Conservation (phyloP, 371 early-diverging fungal genomes). For the Basidiobolus heterosporus region DNA sequence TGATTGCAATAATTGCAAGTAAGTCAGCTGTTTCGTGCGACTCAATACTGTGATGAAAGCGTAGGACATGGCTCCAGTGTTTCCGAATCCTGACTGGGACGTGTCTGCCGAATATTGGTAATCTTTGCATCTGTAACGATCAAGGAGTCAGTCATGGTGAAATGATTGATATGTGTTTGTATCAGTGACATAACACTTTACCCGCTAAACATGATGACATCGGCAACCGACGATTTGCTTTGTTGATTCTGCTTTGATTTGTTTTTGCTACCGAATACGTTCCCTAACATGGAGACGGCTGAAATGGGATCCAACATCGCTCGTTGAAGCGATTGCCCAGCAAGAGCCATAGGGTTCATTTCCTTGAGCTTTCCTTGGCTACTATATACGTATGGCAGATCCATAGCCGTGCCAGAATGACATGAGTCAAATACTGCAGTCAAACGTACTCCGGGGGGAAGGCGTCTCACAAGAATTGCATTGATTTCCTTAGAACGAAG, state of each 20-base stretch:
- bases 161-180: too few species aligned
- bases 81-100: slow-evolving; percentile 31
- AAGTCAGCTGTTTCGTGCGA: slow-evolving; percentile 41
- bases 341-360: slow-evolving; percentile 29
- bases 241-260: slow-evolving; percentile 16
- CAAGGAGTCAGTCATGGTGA: not conserved
- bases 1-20: slow-evolving; percentile 51
- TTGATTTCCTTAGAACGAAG: slow-evolving; percentile 29
- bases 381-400: slow-evolving; percentile 74
- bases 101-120: slow-evolving; percentile 80
- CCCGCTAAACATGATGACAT: slow-evolving; percentile 75
- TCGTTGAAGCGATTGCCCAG: slow-evolving; percentile 24
- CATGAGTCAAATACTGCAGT: slow-evolving; percentile 81
- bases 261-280: slow-evolving; percentile 9
- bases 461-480: slow-evolving; percentile 53
- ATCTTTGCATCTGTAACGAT: slow-evolving; percentile 56
- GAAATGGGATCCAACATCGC: slow-evolving; percentile 20
- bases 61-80: slow-evolving; percentile 77
- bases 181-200: slow-evolving; percentile 7
- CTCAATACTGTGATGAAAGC: slow-evolving; percentile 58
- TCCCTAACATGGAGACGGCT: slow-evolving; percentile 23
- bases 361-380: slow-evolving; percentile 46
- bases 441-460: slow-evolving; percentile 73
- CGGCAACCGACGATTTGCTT: slow-evolving; percentile 44
- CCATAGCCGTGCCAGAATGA: slow-evolving; percentile 75